Evolutionary conservation across 306 rosid genomes (phyloP).

Genomic region (Bauhinia variegata): DNA sequence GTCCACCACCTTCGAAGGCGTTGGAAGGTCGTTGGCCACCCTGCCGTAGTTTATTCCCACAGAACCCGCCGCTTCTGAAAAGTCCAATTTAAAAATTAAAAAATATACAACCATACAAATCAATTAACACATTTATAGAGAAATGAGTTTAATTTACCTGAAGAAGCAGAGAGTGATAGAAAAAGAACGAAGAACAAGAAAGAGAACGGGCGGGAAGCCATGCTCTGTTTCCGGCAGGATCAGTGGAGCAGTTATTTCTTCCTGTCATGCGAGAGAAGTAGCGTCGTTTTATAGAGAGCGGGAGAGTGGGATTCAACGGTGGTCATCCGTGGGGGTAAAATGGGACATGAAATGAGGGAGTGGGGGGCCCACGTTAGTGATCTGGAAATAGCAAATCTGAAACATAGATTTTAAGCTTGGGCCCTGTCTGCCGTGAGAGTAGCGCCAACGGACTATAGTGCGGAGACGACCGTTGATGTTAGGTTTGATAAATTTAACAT

Average conservation of each 20-base stretch:
- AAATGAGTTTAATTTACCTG: slow-evolving; percentile 43
- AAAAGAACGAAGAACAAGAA: slow-evolving; percentile 30
- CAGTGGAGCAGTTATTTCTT: slow-evolving; percentile 31
- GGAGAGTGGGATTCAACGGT: slow-evolving; percentile 2
- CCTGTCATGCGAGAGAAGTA: background rate
- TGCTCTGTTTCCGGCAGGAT: slow-evolving; percentile 42
- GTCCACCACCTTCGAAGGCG: slow-evolving; percentile 61
- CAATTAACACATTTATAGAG: background rate
- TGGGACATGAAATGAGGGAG: background rate
- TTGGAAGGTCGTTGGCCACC: slow-evolving; percentile 64
- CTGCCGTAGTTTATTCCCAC: slow-evolving; percentile 83
- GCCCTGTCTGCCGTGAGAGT: background rate
- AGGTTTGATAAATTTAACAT: slow-evolving; percentile 31
- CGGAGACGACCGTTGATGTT: slow-evolving; percentile 29
- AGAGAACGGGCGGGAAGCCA: slow-evolving; percentile 45
- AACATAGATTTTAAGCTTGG: background rate
- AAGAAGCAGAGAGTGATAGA: slow-evolving; percentile 26
- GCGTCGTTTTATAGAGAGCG: slow-evolving; percentile 29
- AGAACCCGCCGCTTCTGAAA: slow-evolving; percentile 49
- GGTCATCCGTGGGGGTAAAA: slow-evolving; percentile 27
- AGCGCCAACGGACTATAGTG: slow-evolving; percentile 26
- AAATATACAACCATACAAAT: background rate
- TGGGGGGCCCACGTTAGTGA: slow-evolving; percentile 13
- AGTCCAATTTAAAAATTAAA: background rate
- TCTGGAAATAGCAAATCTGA: background rate